phyloP scores from a whole-genome alignment of 1,139 yeast genomes.

The Kazachstania sp. region DNA sequence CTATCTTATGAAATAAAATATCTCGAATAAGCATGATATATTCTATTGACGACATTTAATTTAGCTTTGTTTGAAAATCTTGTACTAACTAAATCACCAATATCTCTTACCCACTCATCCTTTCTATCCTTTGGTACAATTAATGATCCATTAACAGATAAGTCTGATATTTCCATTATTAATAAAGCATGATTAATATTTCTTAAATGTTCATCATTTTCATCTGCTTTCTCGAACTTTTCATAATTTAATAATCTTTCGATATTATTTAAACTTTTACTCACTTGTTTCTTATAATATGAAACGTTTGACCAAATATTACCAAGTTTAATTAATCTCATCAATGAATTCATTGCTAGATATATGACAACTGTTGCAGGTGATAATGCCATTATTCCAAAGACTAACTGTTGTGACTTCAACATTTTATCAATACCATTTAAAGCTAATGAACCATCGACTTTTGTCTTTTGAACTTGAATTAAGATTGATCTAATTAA shows the following conservation, averaged over 20 bases:
- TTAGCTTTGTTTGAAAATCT: constrained; percentile 32
- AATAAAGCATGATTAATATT: constrained; percentile 40
- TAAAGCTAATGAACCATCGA: constrained; percentile 86
- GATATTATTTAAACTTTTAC: constrained; percentile 47
- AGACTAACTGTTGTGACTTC: constrained; percentile 84
- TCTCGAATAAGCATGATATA: constrained; percentile 47
- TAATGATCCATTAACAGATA: constrained; percentile 41
- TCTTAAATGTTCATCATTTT: constrained; percentile 10
- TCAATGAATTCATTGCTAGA: constrained; percentile 8
- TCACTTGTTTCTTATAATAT: constrained; percentile 30
- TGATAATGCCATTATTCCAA: constrained; percentile 81
- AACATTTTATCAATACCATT: constrained; percentile 83
- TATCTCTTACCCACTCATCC: constrained; percentile 47
- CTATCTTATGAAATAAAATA: constrained; percentile 14
- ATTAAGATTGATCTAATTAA: constrained; percentile 70
- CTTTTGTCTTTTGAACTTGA: constrained; percentile 90
- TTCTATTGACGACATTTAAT: constrained; percentile 40
- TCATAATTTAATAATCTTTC: constrained; percentile 42
- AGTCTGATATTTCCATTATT: constrained; percentile 48
- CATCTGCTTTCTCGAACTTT: constrained; percentile 12
- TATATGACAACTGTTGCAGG: constrained; percentile 58
- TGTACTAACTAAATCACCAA: constrained; percentile 41
- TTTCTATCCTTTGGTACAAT: constrained; percentile 42
- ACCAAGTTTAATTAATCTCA: constrained; percentile 20
- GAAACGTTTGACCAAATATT: constrained; percentile 21